Evolutionary conservation across 2,329 filamentous ascomycete genomes (phyloP).

Genomic region (Pseudogymnoascus destructans): DNA sequence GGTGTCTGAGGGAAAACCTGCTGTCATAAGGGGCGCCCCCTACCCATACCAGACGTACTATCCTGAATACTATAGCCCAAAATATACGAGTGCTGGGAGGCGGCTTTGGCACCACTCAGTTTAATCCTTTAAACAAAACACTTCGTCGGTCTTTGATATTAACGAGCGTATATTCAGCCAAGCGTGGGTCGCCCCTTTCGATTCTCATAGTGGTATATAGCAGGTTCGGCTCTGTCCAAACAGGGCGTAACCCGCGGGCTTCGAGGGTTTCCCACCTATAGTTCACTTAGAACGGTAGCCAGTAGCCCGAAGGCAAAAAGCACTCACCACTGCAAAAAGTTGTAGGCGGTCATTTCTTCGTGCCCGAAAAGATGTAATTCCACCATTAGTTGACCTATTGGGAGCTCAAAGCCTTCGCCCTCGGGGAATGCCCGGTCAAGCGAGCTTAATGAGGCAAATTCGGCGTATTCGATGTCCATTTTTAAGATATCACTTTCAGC

Average conservation of each 20-base stretch:
- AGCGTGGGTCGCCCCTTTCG: conserved; percentile 16
- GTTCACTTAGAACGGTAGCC: neutral
- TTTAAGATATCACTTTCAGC: conserved; percentile 28
- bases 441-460: conserved; percentile 25
- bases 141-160: conserved; percentile 20
- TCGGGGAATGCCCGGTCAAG: conserved; percentile 19
- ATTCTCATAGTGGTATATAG: conserved; percentile 17
- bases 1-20: neutral
- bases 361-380: conserved; percentile 18
- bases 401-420: conserved; percentile 12
- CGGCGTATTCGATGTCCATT: conserved; percentile 30
- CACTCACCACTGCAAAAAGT: conserved; percentile 19
- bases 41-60: neutral
- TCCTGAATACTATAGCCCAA: neutral
- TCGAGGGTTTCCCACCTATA: conserved; percentile 22
- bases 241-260: conserved; percentile 19
- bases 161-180: conserved; percentile 23
- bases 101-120: neutral
- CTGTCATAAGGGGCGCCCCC: neutral
- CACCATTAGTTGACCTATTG: conserved; percentile 18
- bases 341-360: conserved; percentile 15
- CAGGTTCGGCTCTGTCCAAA: conserved; percentile 22
- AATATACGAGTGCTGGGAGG: neutral
- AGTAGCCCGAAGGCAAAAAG: neutral
- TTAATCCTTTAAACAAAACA: neutral